A percentile compares a stretch with the other conserved stretches of the same genome.
Conservation (phyloP, 169 alveolate genomes). For the Cryptosporidium canis region DNA sequence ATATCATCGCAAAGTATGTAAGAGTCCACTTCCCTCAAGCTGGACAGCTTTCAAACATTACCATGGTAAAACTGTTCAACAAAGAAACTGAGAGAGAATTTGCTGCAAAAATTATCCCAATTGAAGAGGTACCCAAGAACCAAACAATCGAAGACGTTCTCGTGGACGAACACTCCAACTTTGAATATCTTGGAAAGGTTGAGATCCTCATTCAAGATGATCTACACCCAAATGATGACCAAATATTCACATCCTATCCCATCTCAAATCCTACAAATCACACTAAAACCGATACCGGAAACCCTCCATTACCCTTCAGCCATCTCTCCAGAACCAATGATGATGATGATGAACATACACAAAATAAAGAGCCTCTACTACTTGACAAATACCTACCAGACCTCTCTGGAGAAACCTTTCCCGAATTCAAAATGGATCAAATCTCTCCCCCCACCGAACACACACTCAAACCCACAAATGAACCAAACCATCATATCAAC, state of each 20-base stretch:
- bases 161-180: slow-evolving; percentile 29
- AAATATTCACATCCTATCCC: neutral
- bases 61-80: slow-evolving; percentile 27
- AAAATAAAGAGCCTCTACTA: slow-evolving; percentile 29
- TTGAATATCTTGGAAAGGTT: slow-evolving; percentile 58
- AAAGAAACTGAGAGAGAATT: slow-evolving; percentile 44
- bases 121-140: slow-evolving; percentile 24
- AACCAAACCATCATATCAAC: neutral
- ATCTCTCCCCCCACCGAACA: neutral
- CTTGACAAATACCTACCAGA: slow-evolving; percentile 69
- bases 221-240: neutral
- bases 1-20: slow-evolving; percentile 1
- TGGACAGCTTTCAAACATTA: slow-evolving; percentile 33
- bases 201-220: slow-evolving; percentile 29
- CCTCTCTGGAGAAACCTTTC: slow-evolving; percentile 25
- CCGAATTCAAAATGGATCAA: slow-evolving; percentile 63
- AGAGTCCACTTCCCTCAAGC: slow-evolving; percentile 70
- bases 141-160: neutral
- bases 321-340: neutral
- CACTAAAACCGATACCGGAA: neutral
- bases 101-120: slow-evolving; percentile 57
- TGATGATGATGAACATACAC: neutral
- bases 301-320: neutral
- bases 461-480: neutral
- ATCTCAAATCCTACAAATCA: neutral